Percentiles rank a stretch among this genome's conserved stretches.
phyloP scores from a whole-genome alignment of 495 filamentous ascomycete species.

The Saxophila tyrrhenica region DNA sequence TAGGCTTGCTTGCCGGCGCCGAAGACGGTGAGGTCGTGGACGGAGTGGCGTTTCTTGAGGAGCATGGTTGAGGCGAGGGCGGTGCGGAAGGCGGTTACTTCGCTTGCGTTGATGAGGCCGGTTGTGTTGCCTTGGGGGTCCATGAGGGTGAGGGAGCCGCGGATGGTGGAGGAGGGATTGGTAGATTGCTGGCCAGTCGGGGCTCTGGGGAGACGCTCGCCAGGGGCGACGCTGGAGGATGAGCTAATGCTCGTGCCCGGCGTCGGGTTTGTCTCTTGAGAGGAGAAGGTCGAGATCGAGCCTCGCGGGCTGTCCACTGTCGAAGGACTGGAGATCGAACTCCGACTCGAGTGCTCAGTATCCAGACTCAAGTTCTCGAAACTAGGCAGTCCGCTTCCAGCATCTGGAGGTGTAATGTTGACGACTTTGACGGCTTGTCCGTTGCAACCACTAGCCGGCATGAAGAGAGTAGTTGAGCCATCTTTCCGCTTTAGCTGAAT shows the following conservation, averaged over 20 bases:
- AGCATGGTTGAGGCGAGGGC: slow-evolving; percentile 70
- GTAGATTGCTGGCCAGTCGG: no score
- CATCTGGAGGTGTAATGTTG: slow-evolving; percentile 30
- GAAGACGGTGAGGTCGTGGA: slow-evolving; percentile 76
- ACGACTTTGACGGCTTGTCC: slow-evolving; percentile 55
- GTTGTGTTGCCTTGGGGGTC: slow-evolving; percentile 54
- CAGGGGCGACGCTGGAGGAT: no score
- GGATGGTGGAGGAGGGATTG: slow-evolving; percentile 45
- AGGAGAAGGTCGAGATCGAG: slow-evolving; percentile 19
- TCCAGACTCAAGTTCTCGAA: slow-evolving; percentile 1
- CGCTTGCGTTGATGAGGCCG: slow-evolving; percentile 72
- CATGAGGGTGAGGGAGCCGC: slow-evolving; percentile 68
- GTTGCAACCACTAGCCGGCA: slow-evolving; percentile 61
- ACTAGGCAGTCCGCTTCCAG: neutral
- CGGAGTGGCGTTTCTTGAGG: slow-evolving; percentile 54
- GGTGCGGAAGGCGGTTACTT: slow-evolving; percentile 90
- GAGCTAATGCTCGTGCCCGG: neutral
- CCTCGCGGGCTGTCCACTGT: slow-evolving; percentile 4
- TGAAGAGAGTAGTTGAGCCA: slow-evolving; percentile 78
- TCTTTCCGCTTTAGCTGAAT: slow-evolving; percentile 56
- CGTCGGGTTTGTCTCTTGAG: slow-evolving; percentile 24
- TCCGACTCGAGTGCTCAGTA: neutral
- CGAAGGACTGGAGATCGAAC: slow-evolving; percentile 19
- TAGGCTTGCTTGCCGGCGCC: slow-evolving; percentile 81
- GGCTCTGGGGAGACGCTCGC: no score